Base-by-base conservation (phyloP, 2,329 filamentous ascomycete genomes). In the Trichoderma simmonsii region DNA sequence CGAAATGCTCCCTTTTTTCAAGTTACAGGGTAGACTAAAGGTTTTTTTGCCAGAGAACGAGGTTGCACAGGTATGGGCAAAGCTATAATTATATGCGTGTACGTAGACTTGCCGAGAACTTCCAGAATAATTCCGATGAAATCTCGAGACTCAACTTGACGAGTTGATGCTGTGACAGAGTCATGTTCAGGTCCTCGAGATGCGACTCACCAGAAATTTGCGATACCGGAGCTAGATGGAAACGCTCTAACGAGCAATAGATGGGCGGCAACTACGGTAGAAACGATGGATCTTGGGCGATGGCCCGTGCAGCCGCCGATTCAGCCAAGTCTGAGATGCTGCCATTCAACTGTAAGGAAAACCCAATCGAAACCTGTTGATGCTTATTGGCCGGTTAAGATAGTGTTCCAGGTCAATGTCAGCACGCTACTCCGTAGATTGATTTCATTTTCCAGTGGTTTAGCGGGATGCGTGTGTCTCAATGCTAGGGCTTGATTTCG, bases 221-320 rank as follows among this genome's bases (percentile, higher is more conserved):
- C 70, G 70, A 71, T 71, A 71, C 70, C 70, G 70, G 70, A 67
- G 70, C 56, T 43, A n/a, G 9, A 51, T 15, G 54, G 32, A n/a
- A 68, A 32, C 39, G 26, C 24, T 26, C 14, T 34, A 24, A 30
- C 39, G 36, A 9, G 69, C 15, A 43, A 68, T 24, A 34, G 9
- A 59, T 30, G 65, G 18, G 24, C 56, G 56, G 66, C 56, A 51
- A 34, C 51, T 67, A 59, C 51, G 64, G 43, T 24, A 24, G 9
- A 28, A 15, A 28, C 54, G 39, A 48, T 9, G 39, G 39, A 43
- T 68, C 54, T 59, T 51, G 54, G 57, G 66, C 36, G 56, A 69
- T 69, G 66, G 66, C 21, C 66, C 66, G 66, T 69, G 66, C 66
- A 61, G 56, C 51, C 56, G n/a, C 66, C 57, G 39, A 54, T 36